Conservation (phyloP, 805 yeast genomes). For the Myxozyma neglecta region DNA sequence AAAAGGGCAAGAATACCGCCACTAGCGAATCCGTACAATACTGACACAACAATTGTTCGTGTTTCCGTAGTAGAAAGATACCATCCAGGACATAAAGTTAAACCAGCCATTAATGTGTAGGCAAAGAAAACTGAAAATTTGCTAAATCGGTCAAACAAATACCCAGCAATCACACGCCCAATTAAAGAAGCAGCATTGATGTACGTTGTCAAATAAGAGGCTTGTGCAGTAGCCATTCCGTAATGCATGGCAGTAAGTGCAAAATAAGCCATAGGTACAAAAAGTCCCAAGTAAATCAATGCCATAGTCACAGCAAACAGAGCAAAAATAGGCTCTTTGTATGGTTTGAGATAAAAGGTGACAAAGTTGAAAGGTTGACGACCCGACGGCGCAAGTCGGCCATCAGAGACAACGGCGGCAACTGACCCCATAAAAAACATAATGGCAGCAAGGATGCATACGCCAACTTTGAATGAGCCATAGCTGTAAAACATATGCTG, state of each 20-base stretch:
- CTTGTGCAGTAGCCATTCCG: conserved; percentile 31
- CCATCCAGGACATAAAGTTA: conserved; percentile 37
- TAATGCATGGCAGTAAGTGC: conserved; percentile 36
- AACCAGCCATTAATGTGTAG: conserved; percentile 34
- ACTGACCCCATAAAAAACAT: conserved; percentile 38
- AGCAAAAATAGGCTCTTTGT: conserved; percentile 36
- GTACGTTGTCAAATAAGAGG: conserved; percentile 39
- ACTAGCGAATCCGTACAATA: conserved; percentile 39
- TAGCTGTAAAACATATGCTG: conserved; percentile 38
- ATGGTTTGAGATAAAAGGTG: conserved; percentile 31
- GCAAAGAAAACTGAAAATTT: conserved; percentile 43
- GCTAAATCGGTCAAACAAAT: conserved; percentile 50
- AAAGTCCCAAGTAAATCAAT: conserved; percentile 38
- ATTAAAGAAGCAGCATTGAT: conserved; percentile 44
- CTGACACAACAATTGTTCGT: conserved; percentile 37
- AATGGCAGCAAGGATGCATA: conserved; percentile 51
- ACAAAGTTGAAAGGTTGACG: conserved; percentile 20
- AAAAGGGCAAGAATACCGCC: conserved; percentile 41
- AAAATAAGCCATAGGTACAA: conserved; percentile 39
- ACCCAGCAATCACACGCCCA: conserved; percentile 54
- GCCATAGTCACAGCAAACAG: conserved; percentile 33
- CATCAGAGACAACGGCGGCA: conserved; percentile 31
- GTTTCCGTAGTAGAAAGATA: conserved; percentile 2
- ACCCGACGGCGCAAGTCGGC: conserved; percentile 34
- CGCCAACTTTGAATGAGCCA: conserved; percentile 52